phyloP scores from a whole-genome alignment of 495 filamentous ascomycete species.

The Opeltia flavorubescens region DNA sequence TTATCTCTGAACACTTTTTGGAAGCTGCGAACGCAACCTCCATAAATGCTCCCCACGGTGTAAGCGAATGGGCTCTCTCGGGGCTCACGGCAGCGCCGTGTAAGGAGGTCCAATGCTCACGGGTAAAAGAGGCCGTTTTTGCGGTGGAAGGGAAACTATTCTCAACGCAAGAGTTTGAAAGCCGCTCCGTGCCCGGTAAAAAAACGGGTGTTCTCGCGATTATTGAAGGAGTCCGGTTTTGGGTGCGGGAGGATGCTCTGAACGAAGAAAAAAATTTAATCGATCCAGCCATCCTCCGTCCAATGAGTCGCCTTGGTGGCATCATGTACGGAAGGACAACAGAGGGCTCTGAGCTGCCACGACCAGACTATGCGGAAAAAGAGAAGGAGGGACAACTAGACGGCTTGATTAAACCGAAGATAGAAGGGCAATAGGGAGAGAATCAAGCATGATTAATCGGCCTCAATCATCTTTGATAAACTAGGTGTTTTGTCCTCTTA shows the following conservation, averaged over 20 bases:
- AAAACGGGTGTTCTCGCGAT: conserved; percentile 60
- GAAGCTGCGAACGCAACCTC: conserved; percentile 75
- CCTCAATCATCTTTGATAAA: too few relatives aligned
- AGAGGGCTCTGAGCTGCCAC: conserved; percentile 60
- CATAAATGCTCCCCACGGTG: conserved; percentile 65
- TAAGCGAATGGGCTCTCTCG: conserved; percentile 66
- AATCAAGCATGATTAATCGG: too few relatives aligned
- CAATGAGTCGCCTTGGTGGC: conserved; percentile 68
- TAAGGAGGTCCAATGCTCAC: conserved; percentile 46
- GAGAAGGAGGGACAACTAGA: conserved; percentile 29
- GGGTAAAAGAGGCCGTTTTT: conserved; percentile 73
- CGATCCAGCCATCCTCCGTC: conserved; percentile 55
- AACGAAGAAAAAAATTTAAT: conserved; percentile 60
- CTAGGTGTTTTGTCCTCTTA: too few relatives aligned
- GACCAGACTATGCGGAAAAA: conserved; percentile 50
- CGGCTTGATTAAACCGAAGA: conserved; percentile 25
- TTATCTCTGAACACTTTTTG: conserved; percentile 70
- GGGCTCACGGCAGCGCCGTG: conserved; percentile 63
- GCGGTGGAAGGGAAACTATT: conserved; percentile 68
- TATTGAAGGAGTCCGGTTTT: conserved; percentile 77
- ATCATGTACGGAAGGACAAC: conserved; percentile 64
- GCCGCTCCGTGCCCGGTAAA: conserved; percentile 48
- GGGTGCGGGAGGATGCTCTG: conserved; percentile 79
- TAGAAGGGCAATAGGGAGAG: conserved; percentile 22
- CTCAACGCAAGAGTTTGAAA: conserved; percentile 62